phyloP scores from a whole-genome alignment of 1,284 basidiomycete genomes.

The Exobasidium cylindrosporum region DNA sequence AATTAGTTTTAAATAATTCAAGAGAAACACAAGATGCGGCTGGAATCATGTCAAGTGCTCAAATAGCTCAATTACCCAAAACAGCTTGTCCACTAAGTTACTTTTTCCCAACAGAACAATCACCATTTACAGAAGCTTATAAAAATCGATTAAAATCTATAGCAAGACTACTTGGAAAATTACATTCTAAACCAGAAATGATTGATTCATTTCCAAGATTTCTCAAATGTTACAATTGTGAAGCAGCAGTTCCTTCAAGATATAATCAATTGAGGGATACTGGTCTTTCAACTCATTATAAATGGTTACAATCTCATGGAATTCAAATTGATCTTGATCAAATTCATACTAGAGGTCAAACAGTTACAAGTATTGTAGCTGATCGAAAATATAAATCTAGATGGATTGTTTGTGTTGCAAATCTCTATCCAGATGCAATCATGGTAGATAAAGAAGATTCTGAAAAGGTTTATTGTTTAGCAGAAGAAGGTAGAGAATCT shows the following conservation, averaged over 20 bases:
- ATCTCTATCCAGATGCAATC: constrained; percentile 4
- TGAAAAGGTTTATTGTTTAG: not conserved
- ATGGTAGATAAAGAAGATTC: not conserved
- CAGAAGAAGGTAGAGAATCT: constrained; percentile 1
- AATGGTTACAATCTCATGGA: not conserved
- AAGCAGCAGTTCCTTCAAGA: not conserved
- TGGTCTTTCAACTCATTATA: not conserved
- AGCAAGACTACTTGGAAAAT: not conserved
- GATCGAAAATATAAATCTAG: not conserved
- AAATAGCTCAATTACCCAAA: not conserved
- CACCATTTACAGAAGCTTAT: not conserved
- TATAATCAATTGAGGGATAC: not conserved
- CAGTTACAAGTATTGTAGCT: not conserved
- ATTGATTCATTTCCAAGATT: not conserved
- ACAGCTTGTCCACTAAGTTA: not conserved
- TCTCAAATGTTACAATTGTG: not conserved
- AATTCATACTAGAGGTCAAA: not conserved
- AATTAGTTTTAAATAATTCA: no score
- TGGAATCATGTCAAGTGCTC: no score
- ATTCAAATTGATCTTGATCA: not conserved
- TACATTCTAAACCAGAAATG: not conserved
- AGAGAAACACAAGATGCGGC: no score
- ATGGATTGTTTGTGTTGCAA: not conserved
- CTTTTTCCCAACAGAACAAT: not conserved
- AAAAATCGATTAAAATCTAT: not conserved